These are phyloP conservation scores for Odontarrhena argentea DNA, from an alignment of 345 rosid species.

Conservation along the genomic window DNA sequence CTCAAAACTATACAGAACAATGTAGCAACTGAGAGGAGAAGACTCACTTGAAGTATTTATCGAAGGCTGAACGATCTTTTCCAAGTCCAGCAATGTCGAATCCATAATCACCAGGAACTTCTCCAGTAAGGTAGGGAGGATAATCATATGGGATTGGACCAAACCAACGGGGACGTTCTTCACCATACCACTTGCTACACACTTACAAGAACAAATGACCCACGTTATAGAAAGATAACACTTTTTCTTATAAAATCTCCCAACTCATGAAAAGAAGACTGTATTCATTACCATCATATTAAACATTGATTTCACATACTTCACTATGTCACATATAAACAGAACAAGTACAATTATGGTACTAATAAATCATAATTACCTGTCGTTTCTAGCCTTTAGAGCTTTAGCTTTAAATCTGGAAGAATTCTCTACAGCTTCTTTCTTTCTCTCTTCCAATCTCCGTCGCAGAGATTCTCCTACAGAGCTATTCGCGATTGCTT, in stretches of 20 bases:
- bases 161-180: conserved; percentile 91
- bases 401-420: conserved; percentile 62
- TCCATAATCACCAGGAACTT: conserved; percentile 91
- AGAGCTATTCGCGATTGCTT: conserved; percentile 90
- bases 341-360: too few relatives aligned
- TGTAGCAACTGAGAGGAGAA: neutral
- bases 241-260: too few relatives aligned
- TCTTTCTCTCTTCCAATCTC: conserved; percentile 70
- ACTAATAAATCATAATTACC: conserved; percentile 45
- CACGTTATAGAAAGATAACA: neutral
- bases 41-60: conserved; percentile 76
- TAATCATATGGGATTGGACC: conserved; percentile 84
- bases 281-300: too few relatives aligned
- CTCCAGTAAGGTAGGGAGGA: conserved; percentile 76
- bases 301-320: too few relatives aligned
- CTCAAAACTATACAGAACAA: conserved; percentile 1
- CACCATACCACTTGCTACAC: conserved; percentile 87
- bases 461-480: conserved; percentile 71
- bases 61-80: conserved; percentile 61
- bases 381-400: conserved; percentile 65
- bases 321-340: too few relatives aligned
- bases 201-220: conserved; percentile 29
- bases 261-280: too few relatives aligned
- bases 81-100: conserved; percentile 84
- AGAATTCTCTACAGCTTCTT: conserved; percentile 58